Evolutionary conservation across 129 eudicot species (phyloP).

Genomic region (Escallonia rubra): DNA sequence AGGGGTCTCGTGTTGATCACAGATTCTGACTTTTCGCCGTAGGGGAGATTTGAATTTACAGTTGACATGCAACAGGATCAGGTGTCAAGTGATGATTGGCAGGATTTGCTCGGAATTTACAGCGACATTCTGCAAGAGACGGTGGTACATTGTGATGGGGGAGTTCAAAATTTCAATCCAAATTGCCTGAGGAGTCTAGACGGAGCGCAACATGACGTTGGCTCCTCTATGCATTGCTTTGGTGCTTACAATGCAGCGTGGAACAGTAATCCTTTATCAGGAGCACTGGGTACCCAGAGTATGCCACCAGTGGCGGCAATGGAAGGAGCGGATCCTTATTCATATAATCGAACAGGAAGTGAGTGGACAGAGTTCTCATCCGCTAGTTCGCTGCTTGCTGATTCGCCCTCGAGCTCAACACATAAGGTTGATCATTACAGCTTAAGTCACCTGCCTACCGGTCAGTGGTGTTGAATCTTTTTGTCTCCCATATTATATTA

Average conservation of each 20-base stretch:
- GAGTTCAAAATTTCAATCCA: background rate
- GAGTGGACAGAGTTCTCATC: slow-evolving; percentile 16
- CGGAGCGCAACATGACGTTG: slow-evolving; percentile 4
- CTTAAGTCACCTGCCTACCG: slow-evolving; percentile 18
- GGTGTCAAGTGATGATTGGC: slow-evolving; percentile 31
- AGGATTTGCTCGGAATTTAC: slow-evolving; percentile 53
- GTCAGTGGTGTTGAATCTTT: slow-evolving; percentile 18
- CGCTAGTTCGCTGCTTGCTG: slow-evolving; percentile 12
- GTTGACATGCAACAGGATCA: slow-evolving; percentile 4
- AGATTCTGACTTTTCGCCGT: no score
- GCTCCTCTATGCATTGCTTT: slow-evolving; percentile 13
- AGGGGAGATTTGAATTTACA: no score
- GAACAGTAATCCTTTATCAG: slow-evolving; percentile 32
- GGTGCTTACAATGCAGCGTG: slow-evolving; percentile 28
- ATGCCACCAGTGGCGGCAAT: slow-evolving; percentile 4
- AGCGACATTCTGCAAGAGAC: slow-evolving; percentile 31
- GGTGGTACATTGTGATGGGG: background rate
- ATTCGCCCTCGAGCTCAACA: slow-evolving; percentile 16
- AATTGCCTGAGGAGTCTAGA: no score
- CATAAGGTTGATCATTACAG: slow-evolving; percentile 12
- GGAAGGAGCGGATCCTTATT: slow-evolving; percentile 15
- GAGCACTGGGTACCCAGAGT: slow-evolving; percentile 12
- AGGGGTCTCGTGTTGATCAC: no score
- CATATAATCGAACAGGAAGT: slow-evolving; percentile 2
- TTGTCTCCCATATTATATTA: background rate